A percentile compares a stretch with the other conserved stretches of the same genome.
phyloP scores from a whole-genome alignment of 2,329 filamentous ascomycete species.

The Cercospora berteroae region DNA sequence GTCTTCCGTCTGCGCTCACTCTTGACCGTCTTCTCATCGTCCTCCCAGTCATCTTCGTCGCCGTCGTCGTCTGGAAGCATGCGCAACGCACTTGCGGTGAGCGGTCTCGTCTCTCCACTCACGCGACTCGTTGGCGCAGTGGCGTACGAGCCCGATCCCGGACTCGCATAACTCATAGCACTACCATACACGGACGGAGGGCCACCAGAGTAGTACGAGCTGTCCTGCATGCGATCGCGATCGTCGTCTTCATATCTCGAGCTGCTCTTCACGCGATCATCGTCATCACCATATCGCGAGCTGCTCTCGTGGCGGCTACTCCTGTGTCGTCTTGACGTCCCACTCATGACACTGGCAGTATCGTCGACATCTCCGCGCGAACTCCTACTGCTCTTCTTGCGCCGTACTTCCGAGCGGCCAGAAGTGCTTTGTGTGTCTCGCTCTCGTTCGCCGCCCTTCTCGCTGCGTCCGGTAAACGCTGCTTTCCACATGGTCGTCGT shows the following conservation, averaged over 20 bases:
- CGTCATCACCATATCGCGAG: constrained; percentile 19
- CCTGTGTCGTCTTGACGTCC: constrained; percentile 26
- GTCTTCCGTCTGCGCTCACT: constrained; percentile 32
- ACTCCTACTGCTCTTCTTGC: constrained; percentile 32
- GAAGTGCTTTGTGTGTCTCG: constrained; percentile 16
- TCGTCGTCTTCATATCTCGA: constrained; percentile 28
- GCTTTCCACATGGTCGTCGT: constrained; percentile 36
- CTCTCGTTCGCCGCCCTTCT: constrained; percentile 27
- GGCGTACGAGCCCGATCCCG: constrained; percentile 31
- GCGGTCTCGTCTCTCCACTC: constrained; percentile 24
- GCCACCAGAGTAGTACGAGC: not conserved
- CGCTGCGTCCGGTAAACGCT: constrained; percentile 37
- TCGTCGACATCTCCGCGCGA: constrained; percentile 24
- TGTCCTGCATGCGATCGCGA: constrained; percentile 14
- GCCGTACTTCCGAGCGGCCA: constrained; percentile 20
- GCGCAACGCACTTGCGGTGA: constrained; percentile 39
- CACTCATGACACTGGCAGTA: constrained; percentile 21
- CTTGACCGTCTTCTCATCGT: constrained; percentile 32
- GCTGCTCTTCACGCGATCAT: constrained; percentile 24
- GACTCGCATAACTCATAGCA: constrained; percentile 13
- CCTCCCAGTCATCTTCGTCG: constrained; percentile 32
- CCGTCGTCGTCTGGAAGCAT: constrained; percentile 34
- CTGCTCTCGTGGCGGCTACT: constrained; percentile 8
- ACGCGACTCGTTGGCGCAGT: constrained; percentile 38
- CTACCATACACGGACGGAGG: constrained; percentile 10